These are phyloP conservation scores for Thraustochytrium striatum DNA, from an alignment of 352 stramenopile genomes.

Conservation along the genomic window DNA sequence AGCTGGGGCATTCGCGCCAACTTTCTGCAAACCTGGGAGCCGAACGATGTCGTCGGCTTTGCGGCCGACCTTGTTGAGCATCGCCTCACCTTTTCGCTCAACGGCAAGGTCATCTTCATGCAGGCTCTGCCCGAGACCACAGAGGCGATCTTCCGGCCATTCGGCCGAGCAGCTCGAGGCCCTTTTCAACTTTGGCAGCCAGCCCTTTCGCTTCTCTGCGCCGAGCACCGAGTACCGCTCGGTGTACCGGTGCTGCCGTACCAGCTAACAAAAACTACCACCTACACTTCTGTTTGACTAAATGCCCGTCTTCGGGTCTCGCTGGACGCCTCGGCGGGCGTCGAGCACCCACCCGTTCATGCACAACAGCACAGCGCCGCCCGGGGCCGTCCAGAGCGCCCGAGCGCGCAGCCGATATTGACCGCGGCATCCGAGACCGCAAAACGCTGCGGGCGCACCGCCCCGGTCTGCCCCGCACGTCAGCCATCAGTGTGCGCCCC, in stretches of 20 bases:
- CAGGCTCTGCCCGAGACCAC: neutral
- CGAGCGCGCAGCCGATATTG: neutral
- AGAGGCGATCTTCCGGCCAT: neutral
- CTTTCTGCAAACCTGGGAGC: neutral
- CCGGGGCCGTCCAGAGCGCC: too few relatives aligned
- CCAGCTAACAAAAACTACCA: neutral
- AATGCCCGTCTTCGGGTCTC: neutral
- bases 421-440: neutral
- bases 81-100: neutral
- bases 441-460: neutral
- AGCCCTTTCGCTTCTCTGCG: constrained; percentile 17
- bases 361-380: too few relatives aligned
- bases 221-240: neutral
- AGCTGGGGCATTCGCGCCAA: neutral
- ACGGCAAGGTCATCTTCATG: neutral
- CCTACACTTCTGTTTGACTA: neutral
- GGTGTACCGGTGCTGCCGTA: neutral
- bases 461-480: neutral
- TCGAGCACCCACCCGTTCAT: too few relatives aligned
- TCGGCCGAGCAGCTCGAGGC: neutral
- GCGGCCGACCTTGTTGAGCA: neutral
- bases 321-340: neutral
- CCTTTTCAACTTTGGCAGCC: constrained; percentile 38
- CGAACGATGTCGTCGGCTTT: constrained; percentile 21
- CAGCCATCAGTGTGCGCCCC: neutral